Conservation (phyloP, 257 asterid genomes). For the Solanum raphanifolium region DNA sequence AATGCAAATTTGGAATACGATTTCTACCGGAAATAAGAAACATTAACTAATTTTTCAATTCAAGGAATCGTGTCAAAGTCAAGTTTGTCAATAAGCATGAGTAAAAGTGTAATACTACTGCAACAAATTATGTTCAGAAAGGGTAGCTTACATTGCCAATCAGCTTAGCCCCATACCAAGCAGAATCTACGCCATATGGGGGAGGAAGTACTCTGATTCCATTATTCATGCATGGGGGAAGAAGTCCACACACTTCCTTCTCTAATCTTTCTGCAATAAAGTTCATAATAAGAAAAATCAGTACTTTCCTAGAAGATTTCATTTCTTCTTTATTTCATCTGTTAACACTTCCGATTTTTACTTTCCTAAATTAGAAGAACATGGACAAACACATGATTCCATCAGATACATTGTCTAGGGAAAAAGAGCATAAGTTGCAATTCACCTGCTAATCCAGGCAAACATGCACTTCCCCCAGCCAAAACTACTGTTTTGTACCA, state of each 20-base stretch:
- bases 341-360: background rate
- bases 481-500: conserved; percentile 88
- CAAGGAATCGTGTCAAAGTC: background rate
- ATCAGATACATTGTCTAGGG: background rate
- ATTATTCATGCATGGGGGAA: conserved; percentile 32
- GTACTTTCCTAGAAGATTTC: background rate
- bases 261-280: conserved; percentile 64
- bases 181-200: conserved; percentile 78
- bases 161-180: conserved; percentile 92
- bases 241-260: conserved; percentile 52
- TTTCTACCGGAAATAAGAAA: background rate
- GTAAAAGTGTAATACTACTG: background rate
- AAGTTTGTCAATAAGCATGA: background rate
- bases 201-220: conserved; percentile 83
- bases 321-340: background rate
- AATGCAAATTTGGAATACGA: background rate
- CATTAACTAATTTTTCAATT: background rate
- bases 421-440: conserved; percentile 1
- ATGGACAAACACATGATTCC: background rate
- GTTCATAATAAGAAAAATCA: background rate
- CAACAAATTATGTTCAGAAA: background rate
- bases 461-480: conserved; percentile 87
- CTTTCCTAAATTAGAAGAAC: background rate
- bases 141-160: conserved; percentile 67
- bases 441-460: conserved; percentile 95